These are phyloP conservation scores for Argentina anserina DNA, from an alignment of 306 rosid species.

Conservation along the genomic window DNA sequence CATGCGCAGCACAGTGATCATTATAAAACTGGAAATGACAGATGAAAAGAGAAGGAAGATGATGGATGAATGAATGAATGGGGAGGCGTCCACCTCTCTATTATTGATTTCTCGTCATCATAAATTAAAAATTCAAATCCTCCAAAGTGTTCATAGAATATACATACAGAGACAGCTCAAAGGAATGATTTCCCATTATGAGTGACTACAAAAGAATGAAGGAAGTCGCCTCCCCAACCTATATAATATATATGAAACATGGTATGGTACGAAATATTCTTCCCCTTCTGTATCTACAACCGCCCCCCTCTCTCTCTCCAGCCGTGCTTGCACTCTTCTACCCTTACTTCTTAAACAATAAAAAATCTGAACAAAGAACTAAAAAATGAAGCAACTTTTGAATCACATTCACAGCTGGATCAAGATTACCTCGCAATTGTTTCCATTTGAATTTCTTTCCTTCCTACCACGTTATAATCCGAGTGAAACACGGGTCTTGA, in stretches of 20 bases:
- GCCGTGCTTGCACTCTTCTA: slow-evolving; percentile 13
- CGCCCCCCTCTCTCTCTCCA: slow-evolving; percentile 22
- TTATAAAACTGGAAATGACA: slow-evolving; percentile 9
- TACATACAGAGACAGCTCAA: slow-evolving; percentile 41
- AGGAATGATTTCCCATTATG: slow-evolving; percentile 38
- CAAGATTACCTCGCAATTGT: slow-evolving; percentile 1
- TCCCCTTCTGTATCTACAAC: slow-evolving; percentile 46
- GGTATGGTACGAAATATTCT: slow-evolving; percentile 15
- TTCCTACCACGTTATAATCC: slow-evolving; percentile 25
- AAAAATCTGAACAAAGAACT: slow-evolving; percentile 19
- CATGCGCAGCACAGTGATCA: neutral
- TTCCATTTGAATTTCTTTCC: slow-evolving; percentile 11
- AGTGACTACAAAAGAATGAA: slow-evolving; percentile 66
- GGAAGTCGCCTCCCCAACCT: slow-evolving; percentile 28
- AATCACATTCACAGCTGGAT: slow-evolving; percentile 26
- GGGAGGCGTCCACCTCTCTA: slow-evolving; percentile 1
- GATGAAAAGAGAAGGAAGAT: slow-evolving; percentile 16
- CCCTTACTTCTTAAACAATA: slow-evolving; percentile 16
- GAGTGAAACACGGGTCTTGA: slow-evolving; percentile 64
- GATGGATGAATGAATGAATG: slow-evolving; percentile 9
- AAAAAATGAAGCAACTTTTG: slow-evolving; percentile 11
- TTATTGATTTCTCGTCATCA: slow-evolving; percentile 51
- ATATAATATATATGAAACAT: neutral
- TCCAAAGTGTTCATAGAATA: slow-evolving; percentile 10
- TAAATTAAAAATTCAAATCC: slow-evolving; percentile 32